Percentiles rank a stretch among this genome's conserved stretches.
phyloP scores from a whole-genome alignment of 495 filamentous ascomycete genomes.

The Penicillium cataractarum region DNA sequence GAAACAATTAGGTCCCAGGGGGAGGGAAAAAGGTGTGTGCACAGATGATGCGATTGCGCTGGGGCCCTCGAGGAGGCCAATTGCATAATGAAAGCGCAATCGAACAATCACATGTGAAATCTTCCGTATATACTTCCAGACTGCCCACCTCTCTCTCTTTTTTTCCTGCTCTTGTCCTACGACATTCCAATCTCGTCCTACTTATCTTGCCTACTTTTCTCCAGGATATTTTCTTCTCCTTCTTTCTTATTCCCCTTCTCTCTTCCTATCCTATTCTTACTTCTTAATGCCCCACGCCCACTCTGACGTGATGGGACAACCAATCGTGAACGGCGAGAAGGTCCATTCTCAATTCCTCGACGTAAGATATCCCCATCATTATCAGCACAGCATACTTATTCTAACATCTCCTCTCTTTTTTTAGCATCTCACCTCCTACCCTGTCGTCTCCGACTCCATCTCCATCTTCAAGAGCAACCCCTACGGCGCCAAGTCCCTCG shows the following conservation, averaged over 20 bases:
- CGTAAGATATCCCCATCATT: conserved; percentile 47
- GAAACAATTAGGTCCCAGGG: background rate
- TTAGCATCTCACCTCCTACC: conserved; percentile 85
- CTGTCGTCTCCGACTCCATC: conserved; percentile 80
- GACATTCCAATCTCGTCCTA: background rate
- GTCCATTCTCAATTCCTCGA: conserved; percentile 67
- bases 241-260: background rate
- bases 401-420: background rate
- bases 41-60: conserved; percentile 32
- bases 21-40: conserved; percentile 5
- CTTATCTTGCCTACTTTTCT: background rate
- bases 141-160: background rate
- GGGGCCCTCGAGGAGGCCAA: conserved; percentile 23
- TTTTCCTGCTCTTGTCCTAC: background rate
- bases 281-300: conserved; percentile 50
- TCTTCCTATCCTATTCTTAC: conserved; percentile 12
- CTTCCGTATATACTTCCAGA: conserved; percentile 22
- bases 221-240: background rate
- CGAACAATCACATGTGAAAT: conserved; percentile 38
- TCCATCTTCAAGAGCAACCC: conserved; percentile 75
- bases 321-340: conserved; percentile 67
- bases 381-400: background rate
- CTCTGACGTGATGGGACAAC: conserved; percentile 47
- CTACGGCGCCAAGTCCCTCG: conserved; percentile 78
- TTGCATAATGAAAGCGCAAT: conserved; percentile 32